These are phyloP conservation scores for Fusarium luffae DNA, from an alignment of 2,329 filamentous ascomycete genomes.

Conservation along the genomic window DNA sequence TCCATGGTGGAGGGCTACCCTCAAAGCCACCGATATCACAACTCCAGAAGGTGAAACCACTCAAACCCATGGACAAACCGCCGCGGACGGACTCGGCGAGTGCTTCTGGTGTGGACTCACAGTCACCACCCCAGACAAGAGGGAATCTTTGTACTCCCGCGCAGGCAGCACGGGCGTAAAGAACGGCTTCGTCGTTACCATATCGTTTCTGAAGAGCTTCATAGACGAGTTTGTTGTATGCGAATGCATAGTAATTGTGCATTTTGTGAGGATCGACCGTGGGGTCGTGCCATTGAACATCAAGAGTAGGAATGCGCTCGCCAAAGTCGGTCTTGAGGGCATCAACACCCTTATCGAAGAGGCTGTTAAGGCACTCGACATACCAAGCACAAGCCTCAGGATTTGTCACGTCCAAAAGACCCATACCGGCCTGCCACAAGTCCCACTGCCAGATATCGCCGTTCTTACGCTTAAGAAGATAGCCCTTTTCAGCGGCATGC, in stretches of 20 bases:
- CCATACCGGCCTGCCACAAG: slow-evolving; percentile 82
- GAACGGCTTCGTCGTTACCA: slow-evolving; percentile 65
- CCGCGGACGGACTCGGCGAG: slow-evolving; percentile 78
- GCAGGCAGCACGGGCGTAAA: slow-evolving; percentile 74
- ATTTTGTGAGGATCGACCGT: slow-evolving; percentile 70
- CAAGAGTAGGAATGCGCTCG: slow-evolving; percentile 74
- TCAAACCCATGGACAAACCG: slow-evolving; percentile 71
- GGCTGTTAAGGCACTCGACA: slow-evolving; percentile 66
- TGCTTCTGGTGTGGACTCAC: slow-evolving; percentile 77
- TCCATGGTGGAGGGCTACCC: slow-evolving; percentile 71
- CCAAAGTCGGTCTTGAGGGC: slow-evolving; percentile 82
- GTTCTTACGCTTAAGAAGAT: slow-evolving; percentile 75
- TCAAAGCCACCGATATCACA: slow-evolving; percentile 80
- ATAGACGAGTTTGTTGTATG: slow-evolving; percentile 78
- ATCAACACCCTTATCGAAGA: slow-evolving; percentile 77
- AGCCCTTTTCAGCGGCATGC: slow-evolving; percentile 72
- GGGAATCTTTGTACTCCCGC: slow-evolving; percentile 77
- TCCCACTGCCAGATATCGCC: slow-evolving; percentile 82
- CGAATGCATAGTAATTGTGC: slow-evolving; percentile 82
- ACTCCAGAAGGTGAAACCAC: slow-evolving; percentile 75
- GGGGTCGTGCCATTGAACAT: slow-evolving; percentile 72
- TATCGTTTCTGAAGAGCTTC: slow-evolving; percentile 69
- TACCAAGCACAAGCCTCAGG: slow-evolving; percentile 75
- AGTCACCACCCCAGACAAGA: slow-evolving; percentile 79
- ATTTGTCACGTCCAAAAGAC: slow-evolving; percentile 78